Percentiles rank a stretch among this genome's conserved stretches.
These are phyloP conservation scores for Fagus sylvatica DNA, from an alignment of 306 rosid species.

Conservation along the genomic window DNA sequence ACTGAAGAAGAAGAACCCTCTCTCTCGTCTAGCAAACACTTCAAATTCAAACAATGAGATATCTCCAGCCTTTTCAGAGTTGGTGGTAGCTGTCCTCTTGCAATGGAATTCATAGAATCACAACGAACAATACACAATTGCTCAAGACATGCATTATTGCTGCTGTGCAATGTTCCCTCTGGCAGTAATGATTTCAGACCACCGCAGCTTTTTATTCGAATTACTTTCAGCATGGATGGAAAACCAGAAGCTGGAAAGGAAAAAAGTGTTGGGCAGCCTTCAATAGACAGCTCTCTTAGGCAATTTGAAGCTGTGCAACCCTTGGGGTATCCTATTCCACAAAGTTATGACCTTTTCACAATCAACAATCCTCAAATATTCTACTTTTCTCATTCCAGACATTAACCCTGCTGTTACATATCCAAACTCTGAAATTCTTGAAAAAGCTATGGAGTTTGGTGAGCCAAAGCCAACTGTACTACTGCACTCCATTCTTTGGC, in stretches of 20 bases:
- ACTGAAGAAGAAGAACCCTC: background rate
- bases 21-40: constrained; percentile 6
- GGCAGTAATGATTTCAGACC: constrained; percentile 14
- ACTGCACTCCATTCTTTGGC: background rate
- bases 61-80: constrained; percentile 11
- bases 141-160: background rate
- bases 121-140: background rate
- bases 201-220: constrained; percentile 6
- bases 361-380: background rate
- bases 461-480: background rate
- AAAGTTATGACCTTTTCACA: background rate
- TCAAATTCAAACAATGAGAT: constrained; percentile 22
- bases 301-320: background rate
- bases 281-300: background rate
- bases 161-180: background rate
- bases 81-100: constrained; percentile 16
- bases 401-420: background rate
- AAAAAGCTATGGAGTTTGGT: background rate
- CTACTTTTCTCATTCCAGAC: background rate
- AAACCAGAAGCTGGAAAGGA: constrained; percentile 2
- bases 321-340: background rate
- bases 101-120: constrained; percentile 9
- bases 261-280: background rate
- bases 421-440: background rate
- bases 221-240: constrained; percentile 14